These are phyloP conservation scores for Colletotrichum melonis DNA, from an alignment of 2,329 filamentous ascomycete species.

Conservation along the genomic window DNA sequence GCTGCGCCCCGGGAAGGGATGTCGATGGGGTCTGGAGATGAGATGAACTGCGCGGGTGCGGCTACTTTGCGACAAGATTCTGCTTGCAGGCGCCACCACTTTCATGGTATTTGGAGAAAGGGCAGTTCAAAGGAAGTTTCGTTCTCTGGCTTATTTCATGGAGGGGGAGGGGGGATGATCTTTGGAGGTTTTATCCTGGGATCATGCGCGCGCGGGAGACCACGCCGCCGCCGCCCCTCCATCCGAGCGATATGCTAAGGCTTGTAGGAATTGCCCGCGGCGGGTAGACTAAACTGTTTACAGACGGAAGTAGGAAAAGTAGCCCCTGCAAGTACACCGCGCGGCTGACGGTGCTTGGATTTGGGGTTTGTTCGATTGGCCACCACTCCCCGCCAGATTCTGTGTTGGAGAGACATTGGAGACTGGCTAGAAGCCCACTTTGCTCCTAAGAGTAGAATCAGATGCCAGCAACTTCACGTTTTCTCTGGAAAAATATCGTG, in stretches of 20 bases:
- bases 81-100: neutral
- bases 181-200: neutral
- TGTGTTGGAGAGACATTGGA: neutral
- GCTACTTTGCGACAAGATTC: neutral
- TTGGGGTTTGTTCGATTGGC: neutral
- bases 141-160: neutral
- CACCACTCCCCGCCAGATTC: neutral
- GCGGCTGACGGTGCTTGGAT: constrained; percentile 4
- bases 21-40: neutral
- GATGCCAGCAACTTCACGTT: neutral
- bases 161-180: neutral
- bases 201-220: neutral
- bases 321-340: constrained; percentile 12
- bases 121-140: neutral
- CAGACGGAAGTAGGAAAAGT: neutral
- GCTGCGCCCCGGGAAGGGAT: neutral
- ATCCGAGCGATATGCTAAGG: neutral
- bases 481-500: neutral
- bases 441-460: neutral
- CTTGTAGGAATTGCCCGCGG: constrained; percentile 17
- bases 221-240: neutral
- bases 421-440: too few relatives aligned
- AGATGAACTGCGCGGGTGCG: neutral
- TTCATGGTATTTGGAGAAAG: neutral
- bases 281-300: constrained; percentile 29